Evolutionary conservation across 75 land plant genomes (phyloP), one percentile per base, ranked within the genome.

Genomic region (Isoetes taiwanensis): DNA sequence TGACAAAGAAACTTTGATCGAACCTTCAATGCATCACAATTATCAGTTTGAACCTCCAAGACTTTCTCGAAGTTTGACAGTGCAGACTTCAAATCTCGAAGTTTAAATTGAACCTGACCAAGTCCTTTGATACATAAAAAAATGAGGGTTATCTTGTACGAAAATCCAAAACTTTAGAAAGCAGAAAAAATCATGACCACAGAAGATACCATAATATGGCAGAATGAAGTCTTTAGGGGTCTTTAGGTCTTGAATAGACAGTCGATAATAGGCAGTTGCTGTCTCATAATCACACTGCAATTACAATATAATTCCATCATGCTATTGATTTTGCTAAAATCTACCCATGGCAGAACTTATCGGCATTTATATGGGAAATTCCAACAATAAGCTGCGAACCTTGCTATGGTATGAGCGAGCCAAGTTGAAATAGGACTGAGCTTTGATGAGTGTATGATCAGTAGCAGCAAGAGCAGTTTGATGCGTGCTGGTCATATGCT

Each of bases 381-480:
- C 19, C 12, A 8, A 12, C 10, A 48, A 8, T 12, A 56, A 41
- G 17, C 5, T 3, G 10, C 24, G n/a, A 23, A 82, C 94, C 90
- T 91, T 91, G 74, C 80, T 85, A 57, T 91, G 97, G 52, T 84
- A 91, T 46, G 97, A 91, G 19, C 97, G 70, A 25, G 97, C 97
- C 28, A 91, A 65, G 41, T 91, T 91, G 54, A 85, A 91, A 43
- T 78, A 91, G 6, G 93, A 76, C 65, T 86, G 88, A 10, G 97
- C 62, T 63, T 86, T 91, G 54, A 78, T 83, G 43, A 82, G 65
- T 14, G 80, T 62, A 60, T 91, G 86, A 43, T 78, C 82, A 43
- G 80, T 78, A 1, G 85, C 72, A 64, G 82, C 80, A 30, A 91
- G 76, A 28, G 97, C 93, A 38, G 87, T 78, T 42, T 91, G n/a